These are phyloP conservation scores for Geoglossum glabrum DNA, from an alignment of 495 filamentous ascomycete genomes.

Conservation along the genomic window DNA sequence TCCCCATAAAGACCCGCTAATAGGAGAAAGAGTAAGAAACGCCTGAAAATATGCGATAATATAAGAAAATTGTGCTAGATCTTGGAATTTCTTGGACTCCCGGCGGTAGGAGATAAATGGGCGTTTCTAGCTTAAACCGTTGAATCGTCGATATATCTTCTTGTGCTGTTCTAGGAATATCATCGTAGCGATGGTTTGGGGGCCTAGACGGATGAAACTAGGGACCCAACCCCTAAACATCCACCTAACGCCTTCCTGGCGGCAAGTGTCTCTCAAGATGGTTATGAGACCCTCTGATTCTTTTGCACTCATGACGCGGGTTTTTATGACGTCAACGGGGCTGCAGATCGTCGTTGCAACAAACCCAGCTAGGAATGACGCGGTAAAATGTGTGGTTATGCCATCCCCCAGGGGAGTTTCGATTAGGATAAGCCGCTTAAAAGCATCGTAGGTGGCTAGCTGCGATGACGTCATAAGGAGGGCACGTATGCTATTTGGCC, in stretches of 20 bases:
- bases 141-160: slow-evolving; percentile 29
- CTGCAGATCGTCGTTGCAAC: slow-evolving; percentile 89
- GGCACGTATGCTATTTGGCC: slow-evolving; percentile 77
- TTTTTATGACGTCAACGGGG: slow-evolving; percentile 95
- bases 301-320: slow-evolving; percentile 67
- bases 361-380: slow-evolving; percentile 72
- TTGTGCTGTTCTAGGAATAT: slow-evolving; percentile 87
- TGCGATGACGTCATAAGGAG: slow-evolving; percentile 88
- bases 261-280: slow-evolving; percentile 10
- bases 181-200: slow-evolving; percentile 89
- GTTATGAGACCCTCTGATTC: slow-evolving; percentile 21
- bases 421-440: slow-evolving; percentile 60
- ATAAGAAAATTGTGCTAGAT: no score
- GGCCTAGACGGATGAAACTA: slow-evolving; percentile 78
- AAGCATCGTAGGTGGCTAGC: slow-evolving; percentile 76
- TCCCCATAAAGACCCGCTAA: no score
- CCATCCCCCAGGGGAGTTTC: slow-evolving; percentile 49
- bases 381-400: slow-evolving; percentile 66
- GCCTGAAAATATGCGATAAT: no score
- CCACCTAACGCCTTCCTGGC: slow-evolving; percentile 41
- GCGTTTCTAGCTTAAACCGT: not conserved
- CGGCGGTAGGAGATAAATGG: no score
- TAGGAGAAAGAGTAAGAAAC: no score
- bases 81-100: no score
- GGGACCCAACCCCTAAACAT: slow-evolving; percentile 97